phyloP scores from a whole-genome alignment of 2,329 filamentous ascomycete species.

The Chalaropsis thielavioides region DNA sequence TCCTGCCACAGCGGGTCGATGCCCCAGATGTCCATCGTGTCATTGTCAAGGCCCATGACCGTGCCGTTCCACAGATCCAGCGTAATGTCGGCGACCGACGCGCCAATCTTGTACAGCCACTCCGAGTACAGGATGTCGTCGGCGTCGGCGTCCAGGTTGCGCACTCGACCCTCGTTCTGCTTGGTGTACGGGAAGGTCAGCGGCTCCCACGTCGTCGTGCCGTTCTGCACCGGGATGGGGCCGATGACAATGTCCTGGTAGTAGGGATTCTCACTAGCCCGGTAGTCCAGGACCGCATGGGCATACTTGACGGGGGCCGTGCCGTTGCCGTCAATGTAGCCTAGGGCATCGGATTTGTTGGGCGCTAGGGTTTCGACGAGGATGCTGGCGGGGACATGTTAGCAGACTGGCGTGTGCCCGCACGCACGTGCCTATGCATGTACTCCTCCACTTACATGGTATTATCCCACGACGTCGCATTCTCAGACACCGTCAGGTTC shows the following conservation, averaged over 20 bases:
- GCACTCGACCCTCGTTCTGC: conserved; percentile 26
- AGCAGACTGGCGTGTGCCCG: too few relatives aligned
- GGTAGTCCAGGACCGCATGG: conserved; percentile 32
- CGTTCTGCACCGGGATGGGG: conserved; percentile 30
- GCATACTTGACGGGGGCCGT: conserved; percentile 30
- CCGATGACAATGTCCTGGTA: conserved; percentile 37
- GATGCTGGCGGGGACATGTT: conserved; percentile 2
- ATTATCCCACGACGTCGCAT: conserved; percentile 31
- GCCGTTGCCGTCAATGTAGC: conserved; percentile 29
- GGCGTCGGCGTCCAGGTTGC: conserved; percentile 25
- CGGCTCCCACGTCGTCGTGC: conserved; percentile 26
- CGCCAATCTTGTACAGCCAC: conserved; percentile 18
- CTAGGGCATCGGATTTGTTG: conserved; percentile 34
- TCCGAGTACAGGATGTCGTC: conserved; percentile 24
- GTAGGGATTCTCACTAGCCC: conserved; percentile 29
- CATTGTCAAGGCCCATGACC: conserved; percentile 25
- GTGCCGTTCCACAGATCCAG: conserved; percentile 26
- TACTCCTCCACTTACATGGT: conserved; percentile 23
- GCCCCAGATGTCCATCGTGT: conserved; percentile 24
- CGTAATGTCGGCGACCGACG: conserved; percentile 34
- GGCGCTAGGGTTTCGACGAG: conserved; percentile 31
- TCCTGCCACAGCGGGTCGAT: conserved; percentile 29
- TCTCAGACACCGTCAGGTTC: conserved; percentile 30
- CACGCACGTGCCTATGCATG: too few relatives aligned
- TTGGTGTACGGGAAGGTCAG: conserved; percentile 33